A percentile compares a stretch with the other conserved stretches of the same genome.
These are phyloP conservation scores for Obelidium mucronatum DNA, from an alignment of 192 early-diverging fungal species.

Conservation along the genomic window DNA sequence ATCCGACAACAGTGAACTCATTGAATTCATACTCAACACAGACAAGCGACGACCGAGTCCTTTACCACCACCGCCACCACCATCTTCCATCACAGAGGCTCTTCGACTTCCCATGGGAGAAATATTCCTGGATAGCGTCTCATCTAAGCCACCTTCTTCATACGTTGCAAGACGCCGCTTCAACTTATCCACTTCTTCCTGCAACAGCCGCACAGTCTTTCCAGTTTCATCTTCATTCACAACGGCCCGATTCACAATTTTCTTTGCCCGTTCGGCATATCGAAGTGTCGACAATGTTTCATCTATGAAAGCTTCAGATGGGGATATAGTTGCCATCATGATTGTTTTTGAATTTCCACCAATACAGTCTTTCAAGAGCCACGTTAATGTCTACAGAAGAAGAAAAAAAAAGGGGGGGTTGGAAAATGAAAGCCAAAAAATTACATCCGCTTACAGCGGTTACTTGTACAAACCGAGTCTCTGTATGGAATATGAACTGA, in stretches of 20 bases:
- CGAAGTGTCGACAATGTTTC: conserved; percentile 76
- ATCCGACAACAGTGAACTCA: not conserved
- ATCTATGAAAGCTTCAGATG: conserved; percentile 45
- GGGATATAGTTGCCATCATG: conserved; percentile 63
- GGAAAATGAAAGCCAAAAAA: conserved; percentile 8
- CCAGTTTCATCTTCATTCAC: conserved; percentile 89
- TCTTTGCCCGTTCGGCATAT: conserved; percentile 91
- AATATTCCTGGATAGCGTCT: not conserved
- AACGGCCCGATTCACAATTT: conserved; percentile 88
- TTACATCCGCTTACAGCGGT: too few relatives aligned
- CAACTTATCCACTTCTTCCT: conserved; percentile 78
- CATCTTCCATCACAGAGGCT: not conserved
- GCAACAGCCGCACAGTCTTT: conserved; percentile 80
- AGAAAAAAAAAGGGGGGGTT: too few relatives aligned
- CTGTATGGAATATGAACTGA: conserved; percentile 95
- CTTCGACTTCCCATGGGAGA: not conserved
- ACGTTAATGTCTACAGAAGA: conserved; percentile 69
- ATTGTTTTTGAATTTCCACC: conserved; percentile 65
- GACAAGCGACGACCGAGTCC: not conserved
- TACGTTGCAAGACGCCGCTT: conserved; percentile 60
- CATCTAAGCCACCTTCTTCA: conserved; percentile 19
- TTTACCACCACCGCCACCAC: conserved; percentile 3
- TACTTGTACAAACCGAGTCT: conserved; percentile 80
- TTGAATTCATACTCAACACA: not conserved
- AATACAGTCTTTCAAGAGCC: conserved; percentile 62